A percentile compares a stretch with the other conserved stretches of the same genome.
These are phyloP conservation scores for Trametes sanguinea DNA, from an alignment of 768 basidiomycete genomes.

Conservation along the genomic window DNA sequence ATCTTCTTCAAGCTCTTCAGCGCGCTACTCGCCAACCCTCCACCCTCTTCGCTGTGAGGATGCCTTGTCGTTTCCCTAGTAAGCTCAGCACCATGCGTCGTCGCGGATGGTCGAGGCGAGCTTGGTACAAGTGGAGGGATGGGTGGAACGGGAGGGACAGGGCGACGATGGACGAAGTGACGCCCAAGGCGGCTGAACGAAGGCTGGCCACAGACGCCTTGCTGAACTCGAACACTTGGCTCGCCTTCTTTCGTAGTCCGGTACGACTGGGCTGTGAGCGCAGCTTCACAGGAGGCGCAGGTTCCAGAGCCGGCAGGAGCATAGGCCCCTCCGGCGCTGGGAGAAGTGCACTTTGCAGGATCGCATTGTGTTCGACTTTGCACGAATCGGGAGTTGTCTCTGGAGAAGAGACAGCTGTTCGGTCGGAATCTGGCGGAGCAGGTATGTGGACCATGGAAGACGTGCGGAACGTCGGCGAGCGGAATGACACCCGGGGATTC, in stretches of 20 bases:
- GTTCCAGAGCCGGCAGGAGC: slow-evolving; percentile 19
- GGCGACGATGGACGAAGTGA: not conserved
- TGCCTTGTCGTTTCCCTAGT: not conserved
- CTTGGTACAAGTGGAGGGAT: not conserved
- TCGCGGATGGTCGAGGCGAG: not conserved
- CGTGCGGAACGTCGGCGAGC: slow-evolving; percentile 1
- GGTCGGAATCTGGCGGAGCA: slow-evolving; percentile 6
- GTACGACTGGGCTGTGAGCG: slow-evolving; percentile 7
- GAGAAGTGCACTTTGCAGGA: slow-evolving; percentile 1
- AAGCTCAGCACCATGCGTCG: not conserved
- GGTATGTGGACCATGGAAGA: slow-evolving; percentile 16
- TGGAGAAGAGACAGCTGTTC: slow-evolving; percentile 6
- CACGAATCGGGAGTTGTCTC: slow-evolving; percentile 5
- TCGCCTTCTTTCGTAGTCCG: slow-evolving; percentile 20
- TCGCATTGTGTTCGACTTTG: not conserved
- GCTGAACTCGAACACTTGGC: slow-evolving; percentile 21
- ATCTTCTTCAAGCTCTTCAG: slow-evolving; percentile 17
- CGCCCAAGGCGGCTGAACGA: slow-evolving; percentile 11
- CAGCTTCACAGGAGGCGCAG: slow-evolving; percentile 9
- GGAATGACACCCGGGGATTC: not conserved
- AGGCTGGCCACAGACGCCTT: slow-evolving; percentile 17
- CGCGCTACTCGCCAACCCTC: not conserved
- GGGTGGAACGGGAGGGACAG: not conserved
- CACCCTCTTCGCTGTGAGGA: not conserved
- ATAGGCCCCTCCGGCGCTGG: not conserved